Base-by-base conservation (phyloP, 2,329 filamentous ascomycete species). In the Torrubiella hemipterigena region DNA sequence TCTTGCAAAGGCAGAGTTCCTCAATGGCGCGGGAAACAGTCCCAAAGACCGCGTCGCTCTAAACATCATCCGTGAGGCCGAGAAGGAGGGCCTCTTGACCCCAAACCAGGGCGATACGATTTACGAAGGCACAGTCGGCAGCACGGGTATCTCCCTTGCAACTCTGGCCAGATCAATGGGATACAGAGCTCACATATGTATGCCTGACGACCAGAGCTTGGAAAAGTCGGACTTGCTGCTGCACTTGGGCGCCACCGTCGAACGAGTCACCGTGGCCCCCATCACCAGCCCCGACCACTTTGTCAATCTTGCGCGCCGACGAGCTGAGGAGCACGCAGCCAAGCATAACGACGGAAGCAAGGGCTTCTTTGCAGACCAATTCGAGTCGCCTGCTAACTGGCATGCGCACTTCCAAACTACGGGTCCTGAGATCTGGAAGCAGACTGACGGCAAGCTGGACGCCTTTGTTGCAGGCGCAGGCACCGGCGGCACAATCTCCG, bases 61-160 rank as follows among this genome's bases (percentile, higher is more conserved):
- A 22, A 81, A 73, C 56, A 93, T 96, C 66, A 93, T 98, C 51
- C 61, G 74, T 27, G 59, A 77, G 53, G 91, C 87, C 26, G 91
- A 98, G 63, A 68, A 73, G 38, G 60, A 70, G 29, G 86, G 86
- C 3, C 63, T 87, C 13, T 59, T 98, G 27, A 69, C 67, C 1
- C 89, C 91, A 0, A 66, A 81, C 42, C 77, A 81, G 15, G 89
- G 89, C 38, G 91, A 98, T 54, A 93, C 83, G 26, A 86, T 98
- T 47, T 98, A 96, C 56, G 91, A 98, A 61, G 91, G 91, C 42
- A 98, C 91, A 2, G 87, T 94, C 12, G 91, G 91, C 37, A 93
- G 84, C 50, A 98, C 91, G 0, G 91, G 91, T 15, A 96, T 98
- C 45, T 95, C 87, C 12, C 68, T 98, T 8, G 91, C 91, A 3